Conservation (phyloP, 768 basidiomycete genomes). For the Suillus sp. region DNA sequence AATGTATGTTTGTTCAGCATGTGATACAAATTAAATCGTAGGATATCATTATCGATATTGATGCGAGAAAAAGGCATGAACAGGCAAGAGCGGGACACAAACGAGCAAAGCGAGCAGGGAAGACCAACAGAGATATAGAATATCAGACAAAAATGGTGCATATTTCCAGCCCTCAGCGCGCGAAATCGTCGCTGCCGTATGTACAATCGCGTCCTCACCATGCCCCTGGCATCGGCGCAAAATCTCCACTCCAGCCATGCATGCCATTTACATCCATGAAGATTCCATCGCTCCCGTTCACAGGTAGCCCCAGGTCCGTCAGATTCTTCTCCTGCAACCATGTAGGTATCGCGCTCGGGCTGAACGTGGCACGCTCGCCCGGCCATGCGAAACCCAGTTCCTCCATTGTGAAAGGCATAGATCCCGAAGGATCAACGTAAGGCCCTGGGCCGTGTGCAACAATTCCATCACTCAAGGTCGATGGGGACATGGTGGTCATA, state of each 20-base stretch:
- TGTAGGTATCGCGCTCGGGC: conserved; percentile 78
- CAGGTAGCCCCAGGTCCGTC: conserved; percentile 87
- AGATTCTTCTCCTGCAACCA: conserved; percentile 96
- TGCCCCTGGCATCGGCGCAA: conserved; percentile 77
- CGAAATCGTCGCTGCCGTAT: background rate
- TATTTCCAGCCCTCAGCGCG: background rate
- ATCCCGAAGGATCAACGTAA: conserved; percentile 53
- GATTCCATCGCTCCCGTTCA: conserved; percentile 88
- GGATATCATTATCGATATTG: conserved; percentile 5
- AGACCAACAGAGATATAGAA: background rate
- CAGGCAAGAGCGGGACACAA: conserved; percentile 5
- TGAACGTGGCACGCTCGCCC: conserved; percentile 63
- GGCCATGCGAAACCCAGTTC: conserved; percentile 83
- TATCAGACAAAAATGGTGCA: conserved; percentile 7
- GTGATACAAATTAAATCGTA: conserved; percentile 1
- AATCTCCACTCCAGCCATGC: conserved; percentile 78
- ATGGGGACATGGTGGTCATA: conserved; percentile 52
- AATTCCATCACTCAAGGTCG: conserved; percentile 58
- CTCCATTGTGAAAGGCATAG: conserved; percentile 78
- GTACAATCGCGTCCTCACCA: conserved; percentile 55
- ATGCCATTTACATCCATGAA: conserved; percentile 74
- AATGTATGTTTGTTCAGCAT: conserved; percentile 11
- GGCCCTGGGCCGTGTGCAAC: conserved; percentile 39
- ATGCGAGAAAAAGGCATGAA: conserved; percentile 1
- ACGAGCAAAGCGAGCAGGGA: background rate